A percentile compares a stretch with the other conserved stretches of the same genome.
These are phyloP conservation scores for Ampelomyces quisqualis DNA, from an alignment of 2,329 filamentous ascomycete genomes.

Conservation along the genomic window DNA sequence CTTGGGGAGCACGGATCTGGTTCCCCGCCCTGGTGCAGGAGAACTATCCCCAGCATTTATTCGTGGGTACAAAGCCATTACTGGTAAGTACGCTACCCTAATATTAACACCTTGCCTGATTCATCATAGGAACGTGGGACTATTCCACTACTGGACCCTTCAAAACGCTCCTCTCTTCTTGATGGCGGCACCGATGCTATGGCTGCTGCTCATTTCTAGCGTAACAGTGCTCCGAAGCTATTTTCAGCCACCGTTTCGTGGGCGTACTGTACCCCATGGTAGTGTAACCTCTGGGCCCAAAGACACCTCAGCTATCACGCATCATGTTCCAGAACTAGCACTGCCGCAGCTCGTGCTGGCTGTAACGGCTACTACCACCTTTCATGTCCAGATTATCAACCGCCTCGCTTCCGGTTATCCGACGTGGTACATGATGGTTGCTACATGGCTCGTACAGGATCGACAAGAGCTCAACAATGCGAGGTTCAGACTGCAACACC, in stretches of 20 bases:
- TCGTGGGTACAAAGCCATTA: slow-evolving; percentile 85
- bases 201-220: slow-evolving; percentile 63
- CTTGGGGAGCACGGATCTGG: slow-evolving; percentile 9
- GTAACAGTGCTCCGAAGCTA: slow-evolving; percentile 46
- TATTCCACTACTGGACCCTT: slow-evolving; percentile 85
- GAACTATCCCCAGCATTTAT: slow-evolving; percentile 80
- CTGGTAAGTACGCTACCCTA: slow-evolving; percentile 62
- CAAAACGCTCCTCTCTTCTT: slow-evolving; percentile 86
- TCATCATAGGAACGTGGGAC: slow-evolving; percentile 74
- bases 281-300: slow-evolving; percentile 11
- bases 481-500: slow-evolving; percentile 2
- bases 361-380: slow-evolving; percentile 70
- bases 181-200: slow-evolving; percentile 75
- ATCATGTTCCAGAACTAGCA: slow-evolving; percentile 55
- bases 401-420: slow-evolving; percentile 85
- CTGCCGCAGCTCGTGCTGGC: slow-evolving; percentile 72
- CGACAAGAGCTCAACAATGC: not conserved
- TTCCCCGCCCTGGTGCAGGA: slow-evolving; percentile 70
- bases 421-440: slow-evolving; percentile 84
- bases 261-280: slow-evolving; percentile 18
- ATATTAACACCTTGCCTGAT: slow-evolving; percentile 7
- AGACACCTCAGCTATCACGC: slow-evolving; percentile 4
- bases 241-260: slow-evolving; percentile 38
- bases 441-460: slow-evolving; percentile 38
- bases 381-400: slow-evolving; percentile 93